Conservation (phyloP, 306 rosid genomes). For the Cicer bijugum region DNA sequence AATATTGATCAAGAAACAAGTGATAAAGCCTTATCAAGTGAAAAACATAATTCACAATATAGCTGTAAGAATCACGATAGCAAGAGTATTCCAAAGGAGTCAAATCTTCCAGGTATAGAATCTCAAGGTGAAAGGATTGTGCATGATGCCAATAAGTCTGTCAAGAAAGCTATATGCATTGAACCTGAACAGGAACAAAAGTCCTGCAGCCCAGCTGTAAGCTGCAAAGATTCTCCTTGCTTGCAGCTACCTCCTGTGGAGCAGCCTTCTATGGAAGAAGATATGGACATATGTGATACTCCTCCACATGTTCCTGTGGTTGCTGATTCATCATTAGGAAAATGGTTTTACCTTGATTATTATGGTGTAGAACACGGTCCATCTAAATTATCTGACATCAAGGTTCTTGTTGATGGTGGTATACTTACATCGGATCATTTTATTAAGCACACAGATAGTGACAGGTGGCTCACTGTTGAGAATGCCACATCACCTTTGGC, state of each 20-base stretch:
- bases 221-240: conserved; percentile 55
- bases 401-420: conserved; percentile 83
- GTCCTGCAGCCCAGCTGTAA: conserved; percentile 61
- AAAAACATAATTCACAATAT: conserved; percentile 55
- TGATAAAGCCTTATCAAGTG: conserved; percentile 59
- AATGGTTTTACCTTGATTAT: conserved; percentile 95
- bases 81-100: conserved; percentile 59
- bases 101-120: conserved; percentile 60
- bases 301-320: conserved; percentile 86
- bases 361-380: conserved; percentile 85
- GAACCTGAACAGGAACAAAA: conserved; percentile 59
- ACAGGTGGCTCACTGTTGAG: conserved; percentile 94
- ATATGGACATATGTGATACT: conserved; percentile 98
- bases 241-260: conserved; percentile 66
- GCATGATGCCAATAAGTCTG: conserved; percentile 48
- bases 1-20: conserved; percentile 54
- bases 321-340: conserved; percentile 70
- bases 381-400: conserved; percentile 75
- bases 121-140: conserved; percentile 60
- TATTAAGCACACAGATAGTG: conserved; percentile 86
- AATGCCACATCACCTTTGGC: conserved; percentile 91
- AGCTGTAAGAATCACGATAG: conserved; percentile 65
- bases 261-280: conserved; percentile 94
- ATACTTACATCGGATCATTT: conserved; percentile 83
- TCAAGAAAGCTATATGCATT: conserved; percentile 51